Base-by-base conservation (phyloP, 2,329 filamentous ascomycete species). In the Xylaria sp. region DNA sequence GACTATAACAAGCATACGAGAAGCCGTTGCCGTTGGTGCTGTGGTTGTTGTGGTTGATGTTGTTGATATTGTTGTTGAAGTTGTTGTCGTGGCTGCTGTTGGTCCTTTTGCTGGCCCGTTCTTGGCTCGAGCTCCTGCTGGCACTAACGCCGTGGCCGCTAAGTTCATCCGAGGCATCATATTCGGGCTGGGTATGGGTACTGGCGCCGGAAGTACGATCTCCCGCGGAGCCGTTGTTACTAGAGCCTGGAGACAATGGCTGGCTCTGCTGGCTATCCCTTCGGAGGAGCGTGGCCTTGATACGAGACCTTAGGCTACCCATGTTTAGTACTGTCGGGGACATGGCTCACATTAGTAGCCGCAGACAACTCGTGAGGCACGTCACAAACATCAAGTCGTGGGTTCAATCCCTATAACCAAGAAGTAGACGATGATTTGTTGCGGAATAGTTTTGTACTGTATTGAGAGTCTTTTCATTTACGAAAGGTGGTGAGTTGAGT, bases 301-400 rank as follows among this genome's bases (percentile, higher is more conserved):
- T 74, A 63, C 77, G 78, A 63, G 78, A 75, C 66, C 72, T 76
- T 59, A 81, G 69, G 63, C 79, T 77, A 60, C 76, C 77, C 78
- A 80, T 80, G 57, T 65, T 64, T 53, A 59, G 59, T 49, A 39
- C 50, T 37, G 34, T 49, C 39, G 48, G 53, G 19, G 18, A 30
- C 52, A 42, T 52, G 48, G 51, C 59, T 53, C 13, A 46, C 48
- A 51, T 55, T 34, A 47, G 52, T 35, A 56, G 49, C 48, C 39
- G 18, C 42, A 13, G 46, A 42, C 9, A 61, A 48, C 46, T 44
- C 19, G 11, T 34, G 16, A 4, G 19, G 51, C 19, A 23, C 16
- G 16, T 30, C 52, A 23, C n/a, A 13, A 19, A 35, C 39, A 51
- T 35, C 23, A 51, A 35, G 7, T 52, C 34, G 50, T 19, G 8